Percentiles rank a stretch among this genome's conserved stretches.
These are phyloP conservation scores for Chytridiales sp. DNA, from an alignment of 371 early-diverging fungal species.

Conservation along the genomic window DNA sequence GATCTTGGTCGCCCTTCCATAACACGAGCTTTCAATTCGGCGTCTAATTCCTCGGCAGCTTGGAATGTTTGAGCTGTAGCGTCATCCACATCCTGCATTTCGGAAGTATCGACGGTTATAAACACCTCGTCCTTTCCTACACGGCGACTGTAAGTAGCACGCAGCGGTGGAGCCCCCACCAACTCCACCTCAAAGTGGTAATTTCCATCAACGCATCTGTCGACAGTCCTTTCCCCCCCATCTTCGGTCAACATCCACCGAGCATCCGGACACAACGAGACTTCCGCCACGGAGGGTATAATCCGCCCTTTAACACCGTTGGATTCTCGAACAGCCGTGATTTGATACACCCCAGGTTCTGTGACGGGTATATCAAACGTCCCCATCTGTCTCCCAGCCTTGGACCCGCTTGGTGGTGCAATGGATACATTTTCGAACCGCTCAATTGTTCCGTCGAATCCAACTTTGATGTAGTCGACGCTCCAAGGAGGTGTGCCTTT, in stretches of 20 bases:
- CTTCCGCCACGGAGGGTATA: conserved; percentile 18
- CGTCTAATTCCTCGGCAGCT: conserved; percentile 4
- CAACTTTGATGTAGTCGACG: conserved; percentile 31
- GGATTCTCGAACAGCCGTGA: conserved; percentile 24
- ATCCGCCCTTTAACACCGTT: conserved; percentile 22
- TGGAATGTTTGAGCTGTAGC: neutral
- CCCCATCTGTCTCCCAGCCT: conserved; percentile 11
- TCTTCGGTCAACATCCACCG: conserved; percentile 15
- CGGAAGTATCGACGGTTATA: neutral
- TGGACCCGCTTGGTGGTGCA: neutral
- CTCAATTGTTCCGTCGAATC: conserved; percentile 27
- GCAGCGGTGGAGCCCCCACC: conserved; percentile 32
- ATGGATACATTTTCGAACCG: conserved; percentile 24
- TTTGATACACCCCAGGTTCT: conserved; percentile 30
- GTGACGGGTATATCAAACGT: conserved; percentile 13
- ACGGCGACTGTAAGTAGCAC: conserved; percentile 4
- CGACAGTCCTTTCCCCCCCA: conserved; percentile 12
- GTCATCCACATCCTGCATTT: neutral
- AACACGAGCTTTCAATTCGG: conserved; percentile 11
- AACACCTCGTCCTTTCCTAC: conserved; percentile 9
- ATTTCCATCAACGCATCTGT: conserved; percentile 32
- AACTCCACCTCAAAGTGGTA: conserved; percentile 17
- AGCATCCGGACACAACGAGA: conserved; percentile 39
- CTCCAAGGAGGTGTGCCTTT: conserved; percentile 46
- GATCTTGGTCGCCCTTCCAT: conserved; percentile 1